phyloP scores from a whole-genome alignment of 805 yeast species.

The Osmozyma mogii region DNA sequence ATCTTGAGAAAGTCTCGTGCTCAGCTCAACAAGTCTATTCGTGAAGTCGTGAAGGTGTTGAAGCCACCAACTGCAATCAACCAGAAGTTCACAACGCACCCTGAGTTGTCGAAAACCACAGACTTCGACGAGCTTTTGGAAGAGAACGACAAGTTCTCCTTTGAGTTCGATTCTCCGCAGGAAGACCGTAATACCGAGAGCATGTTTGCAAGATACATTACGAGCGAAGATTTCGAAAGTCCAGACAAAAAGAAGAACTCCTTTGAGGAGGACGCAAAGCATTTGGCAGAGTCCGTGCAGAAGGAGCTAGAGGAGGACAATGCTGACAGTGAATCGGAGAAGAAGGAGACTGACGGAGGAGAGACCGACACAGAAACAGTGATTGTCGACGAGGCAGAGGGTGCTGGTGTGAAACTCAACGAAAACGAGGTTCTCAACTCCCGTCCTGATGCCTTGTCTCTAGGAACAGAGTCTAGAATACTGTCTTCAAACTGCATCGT shows the following conservation, averaged over 20 bases:
- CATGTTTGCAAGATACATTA: conserved; percentile 9
- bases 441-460: neutral
- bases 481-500: neutral
- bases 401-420: conserved; percentile 1
- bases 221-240: no score
- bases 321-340: neutral
- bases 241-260: conserved; percentile 10
- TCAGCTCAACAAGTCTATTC: conserved; percentile 29
- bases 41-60: conserved; percentile 25
- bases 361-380: conserved; percentile 13
- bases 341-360: conserved; percentile 1
- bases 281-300: neutral
- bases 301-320: conserved; percentile 1
- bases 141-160: conserved; percentile 2
- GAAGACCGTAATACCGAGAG: conserved; percentile 3
- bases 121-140: conserved; percentile 9
- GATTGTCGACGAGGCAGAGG: conserved; percentile 8
- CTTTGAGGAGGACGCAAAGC: conserved; percentile 2
- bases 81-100: conserved; percentile 2
- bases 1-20: conserved; percentile 24
- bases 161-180: conserved; percentile 1
- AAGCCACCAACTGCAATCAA: conserved; percentile 19
- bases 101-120: conserved; percentile 1
- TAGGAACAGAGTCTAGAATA: neutral
- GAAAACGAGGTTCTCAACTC: conserved; percentile 1